phyloP scores from a whole-genome alignment of 805 yeast genomes.

The Lachancea waltii region DNA sequence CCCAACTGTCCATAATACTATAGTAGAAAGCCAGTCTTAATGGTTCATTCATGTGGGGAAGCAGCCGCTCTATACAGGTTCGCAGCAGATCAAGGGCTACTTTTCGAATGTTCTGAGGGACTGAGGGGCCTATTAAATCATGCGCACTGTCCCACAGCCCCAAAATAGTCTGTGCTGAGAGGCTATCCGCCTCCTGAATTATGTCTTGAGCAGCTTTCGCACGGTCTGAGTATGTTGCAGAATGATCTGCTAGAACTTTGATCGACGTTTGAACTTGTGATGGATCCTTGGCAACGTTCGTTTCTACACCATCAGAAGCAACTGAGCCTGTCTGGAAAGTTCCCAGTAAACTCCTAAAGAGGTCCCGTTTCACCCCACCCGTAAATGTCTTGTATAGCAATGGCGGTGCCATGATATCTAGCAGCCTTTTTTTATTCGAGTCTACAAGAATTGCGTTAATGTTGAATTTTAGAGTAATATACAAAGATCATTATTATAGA shows the following conservation, averaged over 20 bases:
- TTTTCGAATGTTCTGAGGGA: slow-evolving; percentile 34
- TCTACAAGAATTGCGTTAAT: no score
- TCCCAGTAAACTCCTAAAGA: slow-evolving; percentile 7
- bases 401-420: slow-evolving; percentile 13
- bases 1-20: slow-evolving; percentile 45
- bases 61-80: slow-evolving; percentile 2
- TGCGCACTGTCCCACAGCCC: slow-evolving; percentile 71
- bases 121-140: slow-evolving; percentile 40
- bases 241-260: slow-evolving; percentile 9
- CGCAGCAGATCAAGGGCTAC: slow-evolving; percentile 33
- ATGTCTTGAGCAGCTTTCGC: slow-evolving; percentile 48
- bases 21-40: slow-evolving; percentile 51
- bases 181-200: slow-evolving; percentile 43
- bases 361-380: slow-evolving; percentile 9
- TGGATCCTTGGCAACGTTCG: slow-evolving; percentile 2
- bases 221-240: slow-evolving; percentile 23
- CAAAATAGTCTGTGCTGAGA: slow-evolving; percentile 52
- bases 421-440: no score
- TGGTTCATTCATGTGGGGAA: slow-evolving; percentile 33
- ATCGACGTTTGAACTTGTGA: slow-evolving; percentile 12
- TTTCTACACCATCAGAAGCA: slow-evolving; percentile 1
- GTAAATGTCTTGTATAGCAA: slow-evolving; percentile 7
- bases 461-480: no score
- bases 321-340: slow-evolving; percentile 3
- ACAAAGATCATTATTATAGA: background rate